Conservation (phyloP, 2,329 filamentous ascomycete species). For the Leptoxyphium fumago region DNA sequence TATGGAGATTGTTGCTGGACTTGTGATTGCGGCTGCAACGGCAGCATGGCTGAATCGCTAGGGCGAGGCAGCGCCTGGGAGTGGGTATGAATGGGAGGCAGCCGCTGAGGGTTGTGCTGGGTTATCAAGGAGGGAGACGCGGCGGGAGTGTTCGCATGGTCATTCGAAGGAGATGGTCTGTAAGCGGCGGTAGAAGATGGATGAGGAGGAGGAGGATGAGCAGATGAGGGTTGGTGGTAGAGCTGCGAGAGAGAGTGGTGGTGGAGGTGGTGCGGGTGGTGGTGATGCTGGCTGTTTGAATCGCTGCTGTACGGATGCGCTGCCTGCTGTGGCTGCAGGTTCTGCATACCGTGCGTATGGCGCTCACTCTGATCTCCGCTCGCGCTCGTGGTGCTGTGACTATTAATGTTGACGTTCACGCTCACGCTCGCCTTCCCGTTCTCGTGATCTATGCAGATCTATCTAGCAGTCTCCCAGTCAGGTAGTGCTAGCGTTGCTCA, state of each 20-base stretch:
- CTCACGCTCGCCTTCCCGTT: background rate
- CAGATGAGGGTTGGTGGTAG: background rate
- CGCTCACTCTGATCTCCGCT: background rate
- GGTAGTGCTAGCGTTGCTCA: background rate
- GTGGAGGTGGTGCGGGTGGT: background rate
- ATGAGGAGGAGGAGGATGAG: background rate
- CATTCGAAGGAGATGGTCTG: background rate
- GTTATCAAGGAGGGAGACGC: background rate
- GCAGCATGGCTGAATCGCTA: background rate
- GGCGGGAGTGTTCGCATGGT: background rate
- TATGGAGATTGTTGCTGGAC: conserved; percentile 8
- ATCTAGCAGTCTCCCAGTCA: background rate
- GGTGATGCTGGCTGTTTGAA: background rate
- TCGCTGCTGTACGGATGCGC: background rate
- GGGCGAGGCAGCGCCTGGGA: background rate
- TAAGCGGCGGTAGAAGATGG: background rate
- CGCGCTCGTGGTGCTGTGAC: background rate
- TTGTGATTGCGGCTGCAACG: conserved; percentile 1
- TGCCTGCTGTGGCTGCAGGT: background rate
- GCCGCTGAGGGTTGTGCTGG: background rate
- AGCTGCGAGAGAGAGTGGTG: background rate
- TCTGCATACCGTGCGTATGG: background rate
- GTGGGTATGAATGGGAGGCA: background rate
- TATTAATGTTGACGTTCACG: too few relatives aligned
- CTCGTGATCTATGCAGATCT: background rate